Evolutionary conservation across 805 yeast species (phyloP).

Genomic region (Schwanniomyces yamadae): DNA sequence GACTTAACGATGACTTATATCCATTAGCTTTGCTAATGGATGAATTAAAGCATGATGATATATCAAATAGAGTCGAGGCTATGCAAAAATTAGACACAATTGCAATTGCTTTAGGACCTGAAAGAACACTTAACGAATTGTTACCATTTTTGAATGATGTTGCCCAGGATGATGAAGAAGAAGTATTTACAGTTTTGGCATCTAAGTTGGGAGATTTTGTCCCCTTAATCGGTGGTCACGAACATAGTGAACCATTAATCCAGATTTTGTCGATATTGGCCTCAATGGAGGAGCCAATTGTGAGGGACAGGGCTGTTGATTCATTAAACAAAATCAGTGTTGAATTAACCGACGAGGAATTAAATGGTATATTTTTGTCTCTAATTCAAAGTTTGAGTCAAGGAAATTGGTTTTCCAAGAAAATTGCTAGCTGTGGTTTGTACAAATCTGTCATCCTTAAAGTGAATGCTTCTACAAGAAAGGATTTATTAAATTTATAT

Average conservation of each 20-base stretch:
- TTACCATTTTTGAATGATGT: conserved; percentile 87
- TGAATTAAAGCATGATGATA: conserved; percentile 95
- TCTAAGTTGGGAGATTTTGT: conserved; percentile 85
- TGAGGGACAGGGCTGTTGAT: conserved; percentile 89
- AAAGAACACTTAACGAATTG: conserved; percentile 84
- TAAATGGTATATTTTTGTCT: conserved; percentile 67
- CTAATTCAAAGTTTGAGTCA: conserved; percentile 74
- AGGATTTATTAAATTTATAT: conserved; percentile 64
- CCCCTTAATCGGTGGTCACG: conserved; percentile 83
- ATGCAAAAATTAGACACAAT: conserved; percentile 93
- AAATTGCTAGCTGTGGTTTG: conserved; percentile 89
- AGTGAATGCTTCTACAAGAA: conserved; percentile 55
- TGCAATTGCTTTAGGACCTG: conserved; percentile 92
- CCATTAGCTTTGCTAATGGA: conserved; percentile 97
- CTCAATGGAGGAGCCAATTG: conserved; percentile 93
- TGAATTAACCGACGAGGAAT: conserved; percentile 61
- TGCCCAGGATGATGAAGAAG: conserved; percentile 97
- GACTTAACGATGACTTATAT: conserved; percentile 63
- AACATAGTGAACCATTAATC: conserved; percentile 49
- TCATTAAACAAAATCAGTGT: conserved; percentile 72
- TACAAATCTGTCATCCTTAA: conserved; percentile 67
- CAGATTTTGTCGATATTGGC: conserved; percentile 79
- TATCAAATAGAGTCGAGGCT: conserved; percentile 88
- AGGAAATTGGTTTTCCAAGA: conserved; percentile 92
- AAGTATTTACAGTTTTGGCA: conserved; percentile 90